Evolutionary conservation across 1,139 yeast genomes (phyloP).

Genomic region (Oligophagozyma castellii): DNA sequence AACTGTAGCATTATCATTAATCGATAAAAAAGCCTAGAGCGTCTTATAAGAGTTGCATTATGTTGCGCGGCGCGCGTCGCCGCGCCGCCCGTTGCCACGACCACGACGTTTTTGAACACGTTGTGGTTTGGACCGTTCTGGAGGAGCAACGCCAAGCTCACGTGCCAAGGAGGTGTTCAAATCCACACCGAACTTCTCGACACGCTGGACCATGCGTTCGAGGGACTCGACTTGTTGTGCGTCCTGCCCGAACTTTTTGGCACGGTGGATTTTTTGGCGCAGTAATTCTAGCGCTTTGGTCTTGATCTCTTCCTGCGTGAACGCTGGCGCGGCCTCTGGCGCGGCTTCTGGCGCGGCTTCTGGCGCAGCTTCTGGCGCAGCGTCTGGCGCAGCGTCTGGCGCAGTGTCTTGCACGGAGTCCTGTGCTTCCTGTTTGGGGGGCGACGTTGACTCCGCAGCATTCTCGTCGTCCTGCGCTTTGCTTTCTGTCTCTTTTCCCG

Average conservation of each 20-base stretch:
- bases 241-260: conserved; percentile 64
- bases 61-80: too few species aligned
- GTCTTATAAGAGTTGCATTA: too few species aligned
- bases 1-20: too few species aligned
- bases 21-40: too few species aligned
- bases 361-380: conserved; percentile 1
- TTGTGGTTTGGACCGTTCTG: too few species aligned
- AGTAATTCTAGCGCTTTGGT: conserved; percentile 55
- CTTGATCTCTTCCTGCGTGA: conserved; percentile 58
- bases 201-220: conserved; percentile 50
- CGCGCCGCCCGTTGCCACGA: too few species aligned
- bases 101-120: too few species aligned
- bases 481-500: conserved; percentile 4
- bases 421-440: background rate
- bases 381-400: conserved; percentile 8
- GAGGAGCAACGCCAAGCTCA: conserved; percentile 50
- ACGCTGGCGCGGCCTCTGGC: conserved; percentile 7
- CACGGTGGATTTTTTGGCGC: conserved; percentile 54
- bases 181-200: conserved; percentile 76
- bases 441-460: background rate
- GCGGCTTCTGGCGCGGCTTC: conserved; percentile 1
- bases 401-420: conserved; percentile 8
- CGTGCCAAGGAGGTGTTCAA: conserved; percentile 51
- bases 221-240: conserved; percentile 31
- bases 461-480: conserved; percentile 2